Percentiles rank a stretch among this genome's conserved stretches.
These are phyloP conservation scores for Proliferodiscus dingleyae DNA, from an alignment of 2,329 filamentous ascomycete species.

Conservation along the genomic window DNA sequence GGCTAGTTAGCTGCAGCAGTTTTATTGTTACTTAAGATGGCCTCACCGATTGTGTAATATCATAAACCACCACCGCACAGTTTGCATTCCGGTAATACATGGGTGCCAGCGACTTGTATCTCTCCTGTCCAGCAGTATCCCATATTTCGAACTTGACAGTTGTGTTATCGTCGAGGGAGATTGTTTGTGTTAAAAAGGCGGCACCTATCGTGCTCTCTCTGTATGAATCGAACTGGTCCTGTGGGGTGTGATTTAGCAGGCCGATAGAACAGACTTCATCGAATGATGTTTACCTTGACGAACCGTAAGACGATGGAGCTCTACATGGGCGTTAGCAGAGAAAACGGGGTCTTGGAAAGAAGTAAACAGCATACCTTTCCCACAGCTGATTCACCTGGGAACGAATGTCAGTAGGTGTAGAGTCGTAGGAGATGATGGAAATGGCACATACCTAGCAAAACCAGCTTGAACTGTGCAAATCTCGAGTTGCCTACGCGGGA, in stretches of 20 bases:
- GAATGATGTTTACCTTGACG: constrained; percentile 72
- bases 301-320: constrained; percentile 97
- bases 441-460: constrained; percentile 73
- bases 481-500: constrained; percentile 67
- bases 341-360: background rate
- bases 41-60: constrained; percentile 94
- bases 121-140: constrained; percentile 97
- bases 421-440: background rate
- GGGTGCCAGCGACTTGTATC: constrained; percentile 96
- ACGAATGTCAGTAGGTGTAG: constrained; percentile 36
- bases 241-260: constrained; percentile 11
- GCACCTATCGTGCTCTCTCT: constrained; percentile 50
- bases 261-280: background rate
- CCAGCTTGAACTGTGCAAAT: constrained; percentile 99
- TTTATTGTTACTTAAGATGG: background rate
- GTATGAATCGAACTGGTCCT: constrained; percentile 95
- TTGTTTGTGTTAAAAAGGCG: constrained; percentile 97
- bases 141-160: constrained; percentile 99
- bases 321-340: constrained; percentile 42
- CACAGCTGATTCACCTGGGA: constrained; percentile 89
- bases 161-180: constrained; percentile 94
- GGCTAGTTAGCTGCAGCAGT: constrained; percentile 10
- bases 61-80: constrained; percentile 98
- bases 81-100: constrained; percentile 99
- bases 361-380: constrained; percentile 70